phyloP scores from a whole-genome alignment of 140 eudicot genomes.

The Senecio squalidus region DNA sequence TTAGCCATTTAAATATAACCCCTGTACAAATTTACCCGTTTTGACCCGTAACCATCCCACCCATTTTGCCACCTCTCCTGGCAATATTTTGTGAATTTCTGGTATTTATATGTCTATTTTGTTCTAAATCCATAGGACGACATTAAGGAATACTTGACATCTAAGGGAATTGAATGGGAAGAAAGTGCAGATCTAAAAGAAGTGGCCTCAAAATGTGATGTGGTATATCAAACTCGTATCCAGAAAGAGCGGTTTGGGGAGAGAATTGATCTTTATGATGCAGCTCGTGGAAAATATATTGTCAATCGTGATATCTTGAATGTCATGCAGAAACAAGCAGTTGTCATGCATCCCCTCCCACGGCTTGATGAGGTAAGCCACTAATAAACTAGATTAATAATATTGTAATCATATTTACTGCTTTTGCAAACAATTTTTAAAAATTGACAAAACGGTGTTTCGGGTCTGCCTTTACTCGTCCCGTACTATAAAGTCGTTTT shows the following conservation, averaged over 20 bases:
- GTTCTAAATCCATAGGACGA: constrained; percentile 50
- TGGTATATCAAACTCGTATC: constrained; percentile 95
- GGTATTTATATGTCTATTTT: constrained; percentile 3
- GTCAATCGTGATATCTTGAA: constrained; percentile 50
- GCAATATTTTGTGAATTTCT: neutral
- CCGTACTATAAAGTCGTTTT: too few species aligned
- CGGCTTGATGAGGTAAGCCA: constrained; percentile 90
- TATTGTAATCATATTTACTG: too few species aligned
- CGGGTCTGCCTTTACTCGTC: too few species aligned
- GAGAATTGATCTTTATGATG: constrained; percentile 67
- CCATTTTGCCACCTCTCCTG: neutral
- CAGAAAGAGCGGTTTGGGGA: constrained; percentile 92
- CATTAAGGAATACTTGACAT: constrained; percentile 79
- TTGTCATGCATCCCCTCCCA: constrained; percentile 98
- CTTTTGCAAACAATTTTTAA: too few species aligned
- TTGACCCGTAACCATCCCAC: too few species aligned
- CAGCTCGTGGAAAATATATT: constrained; percentile 92
- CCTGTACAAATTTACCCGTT: too few species aligned
- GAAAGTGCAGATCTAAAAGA: constrained; percentile 85
- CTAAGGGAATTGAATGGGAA: constrained; percentile 91
- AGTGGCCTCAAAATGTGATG: constrained; percentile 94
- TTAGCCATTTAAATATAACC: too few species aligned
- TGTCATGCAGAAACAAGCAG: constrained; percentile 92
- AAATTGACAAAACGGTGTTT: too few species aligned
- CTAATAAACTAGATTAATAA: too few species aligned